Base-by-base conservation (phyloP, 2,329 filamentous ascomycete species). In the Pseudocercospora fijiensis region DNA sequence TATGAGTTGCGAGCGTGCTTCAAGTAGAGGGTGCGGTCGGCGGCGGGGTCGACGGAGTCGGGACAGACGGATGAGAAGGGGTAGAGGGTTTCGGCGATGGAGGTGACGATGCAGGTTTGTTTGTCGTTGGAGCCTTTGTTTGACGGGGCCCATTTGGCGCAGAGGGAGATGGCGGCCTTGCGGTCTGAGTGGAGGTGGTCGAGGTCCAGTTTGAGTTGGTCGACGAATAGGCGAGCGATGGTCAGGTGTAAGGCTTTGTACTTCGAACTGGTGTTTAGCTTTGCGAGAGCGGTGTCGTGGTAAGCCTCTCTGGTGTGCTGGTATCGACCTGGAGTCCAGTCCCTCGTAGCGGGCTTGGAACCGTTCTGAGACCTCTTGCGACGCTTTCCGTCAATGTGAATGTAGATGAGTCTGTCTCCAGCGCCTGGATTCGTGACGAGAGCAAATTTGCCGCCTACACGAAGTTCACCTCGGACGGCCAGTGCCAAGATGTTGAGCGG, bases 111-210 rank as follows among this genome's bases (percentile, higher is more conserved):
- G 66, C 82, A 82, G 2, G 85, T 87, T 65, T 86, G 81, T 66
- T 82, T 81, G 72, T 88, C 86, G 67, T 87, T 85, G 67, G 85
- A 84, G 41, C 77, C 79, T 33, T 80, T 80, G 18, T 82, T 78
- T 0, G 82, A 81, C 1, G 86, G 86, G 0, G 85, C 83, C 86
- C 85, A 88, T 65, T 88, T 88, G 2, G 80, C 84, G 61, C 83
- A 85, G 0, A 87, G 79, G 0, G 84, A 86, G 60, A 87, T 77
- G 6, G 78, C 78, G 49, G 77, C 75, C 16, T 75, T 70, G 28
- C 81, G 76, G 9, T 72, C 71, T 16, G 76, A 77, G 3, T 76
- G 70, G 0, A 86, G 76, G 0, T 79, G 71, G 0, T 66, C 68
- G 1, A 82, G 66, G 69, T 88, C 85, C 1, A 71, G 66, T 49